Evolutionary conservation across 345 rosid species (phyloP).

Genomic region (Heritiera fomes): DNA sequence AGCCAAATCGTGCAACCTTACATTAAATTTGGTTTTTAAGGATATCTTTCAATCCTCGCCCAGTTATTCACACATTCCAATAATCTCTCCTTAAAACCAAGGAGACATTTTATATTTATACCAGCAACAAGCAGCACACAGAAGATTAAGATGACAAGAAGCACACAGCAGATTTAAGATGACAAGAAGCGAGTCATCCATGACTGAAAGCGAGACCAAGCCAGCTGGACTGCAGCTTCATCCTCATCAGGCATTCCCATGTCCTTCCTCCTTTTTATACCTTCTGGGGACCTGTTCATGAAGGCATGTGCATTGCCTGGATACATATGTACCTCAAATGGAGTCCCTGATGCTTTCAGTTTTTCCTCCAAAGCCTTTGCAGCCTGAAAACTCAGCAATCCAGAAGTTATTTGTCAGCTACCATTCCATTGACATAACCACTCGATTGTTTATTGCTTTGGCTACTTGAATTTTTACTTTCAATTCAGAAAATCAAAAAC

Average conservation of each 20-base stretch:
- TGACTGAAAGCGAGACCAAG: conserved; percentile 84
- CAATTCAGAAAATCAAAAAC: background rate
- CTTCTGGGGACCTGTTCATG: conserved; percentile 80
- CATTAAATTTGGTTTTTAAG: background rate
- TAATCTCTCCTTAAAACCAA: background rate
- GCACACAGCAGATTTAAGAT: conserved; percentile 20
- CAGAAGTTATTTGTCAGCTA: background rate
- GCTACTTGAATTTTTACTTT: background rate
- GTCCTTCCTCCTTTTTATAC: conserved; percentile 69
- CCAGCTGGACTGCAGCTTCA: conserved; percentile 75
- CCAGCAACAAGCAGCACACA: background rate
- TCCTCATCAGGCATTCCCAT: conserved; percentile 91
- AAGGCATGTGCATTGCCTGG: conserved; percentile 76
- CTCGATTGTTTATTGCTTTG: background rate
- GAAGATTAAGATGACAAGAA: conserved; percentile 8
- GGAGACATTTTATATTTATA: background rate
- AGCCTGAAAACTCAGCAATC: conserved; percentile 46
- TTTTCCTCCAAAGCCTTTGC: conserved; percentile 84
- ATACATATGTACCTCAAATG: conserved; percentile 79
- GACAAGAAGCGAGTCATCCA: conserved; percentile 78
- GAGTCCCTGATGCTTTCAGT: conserved; percentile 72
- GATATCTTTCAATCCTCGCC: background rate
- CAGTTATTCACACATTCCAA: background rate
- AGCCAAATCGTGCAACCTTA: background rate
- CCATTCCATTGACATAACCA: background rate